Base-by-base conservation (phyloP, 768 basidiomycete species). In the Pleurotus cornucopiae region DNA sequence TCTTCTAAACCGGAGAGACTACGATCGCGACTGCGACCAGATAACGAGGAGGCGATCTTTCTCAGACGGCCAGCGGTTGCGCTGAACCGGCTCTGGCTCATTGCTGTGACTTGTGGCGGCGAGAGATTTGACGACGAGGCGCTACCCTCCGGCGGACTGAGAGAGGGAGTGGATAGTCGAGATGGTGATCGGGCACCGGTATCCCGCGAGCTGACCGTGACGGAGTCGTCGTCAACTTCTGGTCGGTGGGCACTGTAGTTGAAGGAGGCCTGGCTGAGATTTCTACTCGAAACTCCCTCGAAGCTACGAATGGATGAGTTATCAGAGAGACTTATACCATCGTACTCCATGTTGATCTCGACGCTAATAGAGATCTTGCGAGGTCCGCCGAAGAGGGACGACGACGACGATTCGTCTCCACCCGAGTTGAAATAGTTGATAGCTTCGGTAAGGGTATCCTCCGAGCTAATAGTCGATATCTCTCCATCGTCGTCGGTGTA, bases 401-500 rank as follows among this genome's bases (percentile, higher is more conserved):
- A 82, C 20, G 89, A 90, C 7, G 88, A 86, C 61, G 91, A 89
- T 60, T 93, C 94, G 9, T 67, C 71, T 13, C 88, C 88, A 0
- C 83, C 85, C 55, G 86, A 81, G 39, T 13, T 43, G 67, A 94
- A 95, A 69, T 93, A 98, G 34, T 82, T 77, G 57, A 98, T 89
- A 1, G 94, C 94, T 61, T 96, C 94, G 1, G 85, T 81, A 18
- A 97, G 77, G 63, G 95, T 90, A 4, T 71, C 67, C 56, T 96
- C 91, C 16, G 78, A 82, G 0, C 75, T 70, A 60, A 94, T 89
- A 59, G 76, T 78, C 20, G 79, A 83, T 55, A 82, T 78, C 66
- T 94, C 92, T 57, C 87, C 88, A 57, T 95, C 92, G 65, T 97
- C 92, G 64, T 94, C 93, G 62, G 85, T 89, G 72, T 93, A 97